Conservation (phyloP, 768 basidiomycete genomes). For the Kwoniella dendrophila region DNA sequence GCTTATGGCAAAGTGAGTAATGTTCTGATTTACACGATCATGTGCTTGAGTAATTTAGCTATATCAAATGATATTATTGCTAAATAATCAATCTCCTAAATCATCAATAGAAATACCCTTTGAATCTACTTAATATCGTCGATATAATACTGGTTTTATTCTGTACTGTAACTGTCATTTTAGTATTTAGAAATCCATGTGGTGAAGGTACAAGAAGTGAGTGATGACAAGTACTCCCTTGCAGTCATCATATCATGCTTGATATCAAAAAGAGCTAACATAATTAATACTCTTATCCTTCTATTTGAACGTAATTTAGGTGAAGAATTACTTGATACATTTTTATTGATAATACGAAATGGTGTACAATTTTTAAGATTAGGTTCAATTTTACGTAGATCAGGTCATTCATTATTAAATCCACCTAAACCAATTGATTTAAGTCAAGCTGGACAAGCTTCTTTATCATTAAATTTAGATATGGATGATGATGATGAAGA, state of each 20-base stretch:
- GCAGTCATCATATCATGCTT: too few species aligned
- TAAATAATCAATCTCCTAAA: not conserved
- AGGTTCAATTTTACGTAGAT: conserved; percentile 83
- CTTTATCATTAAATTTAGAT: conserved; percentile 56
- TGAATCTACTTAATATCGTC: conserved; percentile 71
- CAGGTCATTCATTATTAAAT: conserved; percentile 58
- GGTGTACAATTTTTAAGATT: conserved; percentile 82
- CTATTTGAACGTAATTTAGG: too few species aligned
- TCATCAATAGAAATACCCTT: conserved; percentile 50
- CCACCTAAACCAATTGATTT: conserved; percentile 58
- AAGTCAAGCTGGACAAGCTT: conserved; percentile 55
- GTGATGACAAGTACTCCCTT: conserved; percentile 15
- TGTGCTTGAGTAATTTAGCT: not conserved
- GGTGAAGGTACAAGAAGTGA: conserved; percentile 49
- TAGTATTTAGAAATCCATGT: conserved; percentile 68
- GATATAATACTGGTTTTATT: conserved; percentile 86
- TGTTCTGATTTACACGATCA: not conserved
- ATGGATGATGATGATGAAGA: conserved; percentile 58
- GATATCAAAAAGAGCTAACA: too few species aligned
- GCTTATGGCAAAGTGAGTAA: conserved; percentile 87
- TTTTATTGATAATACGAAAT: conserved; percentile 88
- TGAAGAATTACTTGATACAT: conserved; percentile 90
- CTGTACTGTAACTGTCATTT: conserved; percentile 83
- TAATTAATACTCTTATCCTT: too few species aligned
- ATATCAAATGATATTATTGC: too few species aligned